Evolutionary conservation across 116 monocot genomes (phyloP).

Genomic region (Iris pallida): DNA sequence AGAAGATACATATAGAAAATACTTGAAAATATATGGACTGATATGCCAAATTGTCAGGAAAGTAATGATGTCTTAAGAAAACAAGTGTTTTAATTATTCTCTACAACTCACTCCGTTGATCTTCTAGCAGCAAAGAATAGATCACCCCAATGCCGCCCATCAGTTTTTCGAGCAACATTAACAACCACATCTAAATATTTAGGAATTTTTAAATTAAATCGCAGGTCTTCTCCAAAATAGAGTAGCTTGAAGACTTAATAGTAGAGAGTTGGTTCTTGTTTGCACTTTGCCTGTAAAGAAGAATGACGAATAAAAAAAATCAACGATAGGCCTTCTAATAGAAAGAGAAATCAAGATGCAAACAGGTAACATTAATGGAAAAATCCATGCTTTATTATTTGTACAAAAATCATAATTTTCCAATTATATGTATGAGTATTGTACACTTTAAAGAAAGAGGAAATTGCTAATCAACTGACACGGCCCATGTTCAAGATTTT

Average conservation of each 20-base stretch:
- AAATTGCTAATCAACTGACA: no score
- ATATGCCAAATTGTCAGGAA: no score
- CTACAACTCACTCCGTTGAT: slow-evolving; percentile 88
- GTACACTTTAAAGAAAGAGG: no score
- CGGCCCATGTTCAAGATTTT: no score
- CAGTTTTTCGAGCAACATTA: slow-evolving; percentile 99
- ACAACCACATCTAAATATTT: slow-evolving; percentile 97
- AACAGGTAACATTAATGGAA: no score
- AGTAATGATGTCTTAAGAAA: background rate
- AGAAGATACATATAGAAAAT: background rate
- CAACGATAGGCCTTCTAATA: background rate
- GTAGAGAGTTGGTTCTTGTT: slow-evolving; percentile 52
- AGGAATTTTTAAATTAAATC: slow-evolving; percentile 79
- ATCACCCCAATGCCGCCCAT: slow-evolving; percentile 99
- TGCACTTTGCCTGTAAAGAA: slow-evolving; percentile 65
- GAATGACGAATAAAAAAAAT: background rate
- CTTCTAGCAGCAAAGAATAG: slow-evolving; percentile 96
- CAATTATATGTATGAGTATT: no score
- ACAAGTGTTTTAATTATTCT: background rate
- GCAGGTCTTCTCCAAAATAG: slow-evolving; percentile 92
- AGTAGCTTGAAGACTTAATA: slow-evolving; percentile 24
- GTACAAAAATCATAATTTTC: no score
- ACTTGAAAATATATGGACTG: background rate
- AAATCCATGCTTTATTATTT: no score
- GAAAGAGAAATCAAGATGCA: background rate